Base-by-base conservation (phyloP, 2,329 filamentous ascomycete species). In the Fusarium poae region DNA sequence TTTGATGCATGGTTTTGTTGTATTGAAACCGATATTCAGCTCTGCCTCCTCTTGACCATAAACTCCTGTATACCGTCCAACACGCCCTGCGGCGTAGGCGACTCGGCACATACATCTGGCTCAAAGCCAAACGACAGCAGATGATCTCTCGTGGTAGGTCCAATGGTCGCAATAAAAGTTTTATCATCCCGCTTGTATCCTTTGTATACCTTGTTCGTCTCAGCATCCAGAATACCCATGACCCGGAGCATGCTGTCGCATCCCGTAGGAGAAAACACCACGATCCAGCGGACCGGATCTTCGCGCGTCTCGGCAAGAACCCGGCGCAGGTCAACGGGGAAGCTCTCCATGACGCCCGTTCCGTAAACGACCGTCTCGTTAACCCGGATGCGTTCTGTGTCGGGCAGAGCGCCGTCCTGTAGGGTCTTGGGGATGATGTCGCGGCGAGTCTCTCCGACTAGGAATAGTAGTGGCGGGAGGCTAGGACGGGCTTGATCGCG, bases 371-470 rank as follows among this genome's bases (percentile, higher is more conserved):
- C 89, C 10, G 93, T 76, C 78, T 98, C 94, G 37, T 91, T 86
- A 2, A 98, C 91, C 10, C 78, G 79, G 23, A 96, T 91, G 49
- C 86, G 82, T 53, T 79, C 78, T 16, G 82, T 75, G 0, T 76
- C 67, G 0, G 85, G 78, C 11, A 94, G 79, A 0, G 76, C 72
- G 0, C 82, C 75, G 39, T 87, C 85, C 83, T 89, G 92, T 37
- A 98, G 82, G 2, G 88, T 93, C 72, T 87, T 92, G 2, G 96
- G 94, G 67, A 99, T 97, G 69, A 97, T 89, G 77, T 98, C 96
- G 44, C 96, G 84, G 56, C 94, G 87, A 76, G 94, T 92, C 77
- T 97, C 95, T 21, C 96, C 96, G 0, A 97, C 94, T 16, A 97
- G 86, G 77, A 98, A 99, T 1, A 98, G 81, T 7, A 98, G 78